These are phyloP conservation scores for Eurotiales sp. DNA, from an alignment of 2,329 filamentous ascomycete genomes.

Conservation along the genomic window DNA sequence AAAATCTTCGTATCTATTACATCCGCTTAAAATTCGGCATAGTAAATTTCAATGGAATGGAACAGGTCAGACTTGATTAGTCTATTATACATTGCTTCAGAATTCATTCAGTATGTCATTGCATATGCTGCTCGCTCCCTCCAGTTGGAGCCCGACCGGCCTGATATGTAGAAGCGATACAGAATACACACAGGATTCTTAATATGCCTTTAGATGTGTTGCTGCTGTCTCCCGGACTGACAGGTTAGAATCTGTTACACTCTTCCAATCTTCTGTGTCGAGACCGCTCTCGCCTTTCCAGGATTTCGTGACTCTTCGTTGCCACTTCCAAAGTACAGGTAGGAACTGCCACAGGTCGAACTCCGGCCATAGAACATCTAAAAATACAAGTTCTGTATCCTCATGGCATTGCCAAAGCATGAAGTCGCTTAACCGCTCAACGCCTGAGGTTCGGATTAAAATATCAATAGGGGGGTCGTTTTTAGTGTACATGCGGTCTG, in stretches of 20 bases:
- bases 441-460: slow-evolving; percentile 86
- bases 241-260: slow-evolving; percentile 20
- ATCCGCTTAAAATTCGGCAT: too few species aligned
- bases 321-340: slow-evolving; percentile 89
- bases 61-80: too few species aligned
- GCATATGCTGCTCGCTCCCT: too few species aligned
- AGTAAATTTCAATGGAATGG: too few species aligned
- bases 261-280: slow-evolving; percentile 29
- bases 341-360: slow-evolving; percentile 93
- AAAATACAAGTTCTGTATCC: slow-evolving; percentile 85
- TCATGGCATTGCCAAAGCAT: slow-evolving; percentile 99
- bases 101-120: too few species aligned
- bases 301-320: slow-evolving; percentile 61
- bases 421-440: slow-evolving; percentile 90
- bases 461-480: slow-evolving; percentile 84
- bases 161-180: too few species aligned
- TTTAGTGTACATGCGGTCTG: slow-evolving; percentile 82
- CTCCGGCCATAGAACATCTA: slow-evolving; percentile 91
- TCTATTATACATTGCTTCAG: too few species aligned
- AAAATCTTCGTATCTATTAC: too few species aligned
- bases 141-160: too few species aligned
- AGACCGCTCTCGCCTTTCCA: slow-evolving; percentile 61
- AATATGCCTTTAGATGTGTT: slow-evolving; percentile 10
- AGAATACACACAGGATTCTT: background rate
- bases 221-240: background rate